Evolutionary conservation across 2,329 filamentous ascomycete species (phyloP), one percentile per base, ranked within the genome.

Genomic region (Colletotrichum liaoningense): DNA sequence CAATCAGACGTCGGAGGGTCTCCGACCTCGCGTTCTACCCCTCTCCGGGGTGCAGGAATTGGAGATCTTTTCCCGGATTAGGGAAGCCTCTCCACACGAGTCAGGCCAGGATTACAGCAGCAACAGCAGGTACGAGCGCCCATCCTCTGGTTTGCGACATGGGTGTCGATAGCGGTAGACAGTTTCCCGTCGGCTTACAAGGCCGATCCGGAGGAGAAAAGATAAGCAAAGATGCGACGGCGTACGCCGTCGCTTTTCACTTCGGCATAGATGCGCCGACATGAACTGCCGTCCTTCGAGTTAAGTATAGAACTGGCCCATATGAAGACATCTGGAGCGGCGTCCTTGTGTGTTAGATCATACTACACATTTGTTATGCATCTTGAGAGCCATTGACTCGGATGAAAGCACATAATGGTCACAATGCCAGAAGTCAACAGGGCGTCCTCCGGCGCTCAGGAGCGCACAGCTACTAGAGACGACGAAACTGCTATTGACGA

Each of bases 11-110:
- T 70, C 66, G 66, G 59, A 28, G 54, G 46, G 38, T 26, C 26
- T 73, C 70, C 66, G 70, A 70, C 66, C 12, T 73, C 59, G 66
- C 70, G 38, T 42, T n/a, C 24, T 56, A 54, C 66, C 66, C 69
- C 64, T 63, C 59, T 59, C 30, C 38, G 52, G 69, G 59, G 66
- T 63, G 35, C 52, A 69, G 52, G 30, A 42, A n/a, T 19, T 28
- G 70, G 33, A 24, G 42, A 69, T 73, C 59, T 35, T 16, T 73
- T 69, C 7, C 66, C 26, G 46, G 6, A 49, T 69, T 59, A 11
- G 28, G 59, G 26, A 22, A 38, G 14, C 8, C n/a, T 69, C 42
- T 35, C 66, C 66, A 64, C 70, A 30, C 55, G 54, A 59, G 55
- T 69, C 59, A 52, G 54, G 24, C 30, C 66, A 49, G 66, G 38